Evolutionary conservation across 2,329 filamentous ascomycete genomes (phyloP), one percentile per base, ranked within the genome.

Genomic region (Hypoxylon sp.): DNA sequence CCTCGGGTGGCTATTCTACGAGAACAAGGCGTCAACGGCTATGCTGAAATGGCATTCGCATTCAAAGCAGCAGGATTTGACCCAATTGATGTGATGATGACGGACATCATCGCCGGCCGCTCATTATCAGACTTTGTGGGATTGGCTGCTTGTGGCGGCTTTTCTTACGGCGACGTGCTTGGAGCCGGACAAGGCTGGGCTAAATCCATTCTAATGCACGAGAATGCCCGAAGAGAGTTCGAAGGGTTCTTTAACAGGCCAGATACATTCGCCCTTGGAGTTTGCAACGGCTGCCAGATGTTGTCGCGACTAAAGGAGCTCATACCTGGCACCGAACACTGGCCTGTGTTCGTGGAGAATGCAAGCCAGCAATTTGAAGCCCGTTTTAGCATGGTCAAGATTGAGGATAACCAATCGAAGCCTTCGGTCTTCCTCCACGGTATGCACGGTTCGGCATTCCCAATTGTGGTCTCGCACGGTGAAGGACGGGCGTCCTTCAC

Each of bases 231-330:
- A 51, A 85, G 86, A 63, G 92, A 95, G 73, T 97, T 98, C 82
- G 84, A 91, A 75, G 81, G 83, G 53, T 98, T 98, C 87, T 98
- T 98, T 83, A 87, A 89, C 72, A 89, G 96, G 32, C 88, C 90
- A 6, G 93, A 98, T 78, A 98, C 95, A 0, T 98, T 98, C 80
- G 86, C 93, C 0, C 87, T 98, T 0, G 95, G 95, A 75, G 93
- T 98, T 35, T 98, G 95, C 87, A 98, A 98, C 79, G 95, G 96
- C 55, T 98, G 95, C 78, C 96, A 98, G 81, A 97, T 98, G 89
- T 84, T 98, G 37, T 92, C 92, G 6, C 90, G 93, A 59, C 83
- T 96, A 81, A 93, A 93, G 77, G 89, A 91, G 65, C 85, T 97
- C 61, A 97, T 98, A 69, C 94, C 94, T 1, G 94, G 94, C 21